These are phyloP conservation scores for Ichthyophthirius multifiliis DNA, from an alignment of 169 alveolate genomes.

Conservation along the genomic window DNA sequence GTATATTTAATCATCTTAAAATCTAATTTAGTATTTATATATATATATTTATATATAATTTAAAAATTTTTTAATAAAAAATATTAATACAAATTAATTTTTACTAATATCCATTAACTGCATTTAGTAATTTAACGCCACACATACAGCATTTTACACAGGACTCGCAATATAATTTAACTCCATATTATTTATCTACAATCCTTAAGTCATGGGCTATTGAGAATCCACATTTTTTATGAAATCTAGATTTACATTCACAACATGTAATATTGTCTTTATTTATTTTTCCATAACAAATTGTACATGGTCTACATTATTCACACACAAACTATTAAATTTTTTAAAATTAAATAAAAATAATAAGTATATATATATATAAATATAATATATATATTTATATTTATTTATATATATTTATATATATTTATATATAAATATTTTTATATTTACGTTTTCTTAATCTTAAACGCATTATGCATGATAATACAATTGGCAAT, in stretches of 20 bases:
- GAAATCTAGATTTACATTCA: neutral
- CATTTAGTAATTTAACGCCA: neutral
- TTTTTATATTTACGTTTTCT: neutral
- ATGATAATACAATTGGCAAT: neutral
- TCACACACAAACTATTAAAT: neutral
- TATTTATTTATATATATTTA: no score
- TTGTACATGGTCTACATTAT: neutral
- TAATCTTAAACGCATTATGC: neutral
- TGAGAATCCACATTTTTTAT: slow-evolving; percentile 1
- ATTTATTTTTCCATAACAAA: neutral
- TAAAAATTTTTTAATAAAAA: neutral
- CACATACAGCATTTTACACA: slow-evolving; percentile 14
- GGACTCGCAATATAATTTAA: neutral
- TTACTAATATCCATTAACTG: neutral
- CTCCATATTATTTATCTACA: neutral
- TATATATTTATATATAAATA: neutral
- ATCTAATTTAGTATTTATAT: neutral
- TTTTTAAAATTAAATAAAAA: neutral
- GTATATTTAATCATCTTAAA: neutral
- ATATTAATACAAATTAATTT: no score
- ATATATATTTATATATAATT: neutral
- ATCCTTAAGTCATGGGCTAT: neutral
- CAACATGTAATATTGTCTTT: neutral
- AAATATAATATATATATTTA: no score
- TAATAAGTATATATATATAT: neutral